phyloP scores from a whole-genome alignment of 768 basidiomycete genomes.

The Mycena belliarum region DNA sequence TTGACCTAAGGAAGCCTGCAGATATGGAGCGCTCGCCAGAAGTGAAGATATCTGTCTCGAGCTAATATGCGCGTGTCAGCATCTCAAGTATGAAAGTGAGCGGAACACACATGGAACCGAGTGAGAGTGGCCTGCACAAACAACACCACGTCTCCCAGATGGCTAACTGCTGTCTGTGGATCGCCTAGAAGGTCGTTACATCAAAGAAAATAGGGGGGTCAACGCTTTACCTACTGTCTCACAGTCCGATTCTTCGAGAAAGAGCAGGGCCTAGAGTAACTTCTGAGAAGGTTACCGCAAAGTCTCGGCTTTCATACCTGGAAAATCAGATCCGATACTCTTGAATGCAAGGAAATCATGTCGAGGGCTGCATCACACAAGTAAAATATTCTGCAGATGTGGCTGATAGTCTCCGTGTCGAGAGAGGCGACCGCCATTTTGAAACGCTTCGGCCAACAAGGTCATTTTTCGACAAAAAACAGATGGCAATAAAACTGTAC shows the following conservation, averaged over 20 bases:
- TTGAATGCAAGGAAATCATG: constrained; percentile 66
- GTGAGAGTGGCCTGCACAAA: constrained; percentile 67
- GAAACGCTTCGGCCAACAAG: constrained; percentile 52
- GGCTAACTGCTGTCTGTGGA: constrained; percentile 78
- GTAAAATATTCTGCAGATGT: constrained; percentile 68
- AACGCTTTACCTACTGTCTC: constrained; percentile 76
- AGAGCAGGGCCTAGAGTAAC: constrained; percentile 51
- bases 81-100: background rate
- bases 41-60: constrained; percentile 48
- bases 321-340: constrained; percentile 51
- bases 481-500: constrained; percentile 42
- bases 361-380: constrained; percentile 62
- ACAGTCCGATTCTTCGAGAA: constrained; percentile 75
- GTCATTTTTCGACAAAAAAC: background rate
- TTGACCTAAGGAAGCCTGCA: constrained; percentile 51
- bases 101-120: constrained; percentile 58
- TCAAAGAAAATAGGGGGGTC: background rate
- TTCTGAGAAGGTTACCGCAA: background rate
- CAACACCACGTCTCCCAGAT: constrained; percentile 77
- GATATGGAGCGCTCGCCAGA: constrained; percentile 48
- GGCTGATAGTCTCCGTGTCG: constrained; percentile 71
- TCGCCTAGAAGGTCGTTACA: constrained; percentile 52
- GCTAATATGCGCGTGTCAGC: constrained; percentile 37
- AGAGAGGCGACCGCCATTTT: constrained; percentile 47
- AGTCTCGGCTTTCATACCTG: background rate